A percentile compares a stretch with the other conserved stretches of the same genome.
Conservation (phyloP, 202 grass and related monocot genomes). For the Schoenoplectus tabernaemontani region DNA sequence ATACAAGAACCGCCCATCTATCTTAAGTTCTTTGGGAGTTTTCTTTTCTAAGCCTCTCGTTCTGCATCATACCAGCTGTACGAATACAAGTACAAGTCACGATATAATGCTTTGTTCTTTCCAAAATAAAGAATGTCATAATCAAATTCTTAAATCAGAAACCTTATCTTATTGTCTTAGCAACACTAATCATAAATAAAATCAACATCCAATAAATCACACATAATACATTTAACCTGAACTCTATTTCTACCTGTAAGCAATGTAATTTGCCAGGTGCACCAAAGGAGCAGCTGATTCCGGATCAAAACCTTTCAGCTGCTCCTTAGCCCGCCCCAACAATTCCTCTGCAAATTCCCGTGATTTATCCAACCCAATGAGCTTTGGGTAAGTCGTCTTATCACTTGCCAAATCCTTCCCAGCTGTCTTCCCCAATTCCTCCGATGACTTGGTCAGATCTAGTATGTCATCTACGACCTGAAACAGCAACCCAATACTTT, state of each 20-base stretch:
- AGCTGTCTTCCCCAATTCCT: slow-evolving; percentile 80
- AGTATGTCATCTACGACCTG: slow-evolving; percentile 96
- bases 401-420: slow-evolving; percentile 84
- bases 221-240: neutral
- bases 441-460: slow-evolving; percentile 73
- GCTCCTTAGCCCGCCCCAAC: slow-evolving; percentile 45
- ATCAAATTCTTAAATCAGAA: neutral
- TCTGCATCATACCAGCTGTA: neutral
- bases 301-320: slow-evolving; percentile 51
- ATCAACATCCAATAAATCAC: neutral
- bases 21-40: no score
- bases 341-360: slow-evolving; percentile 56
- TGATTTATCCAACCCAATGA: slow-evolving; percentile 66
- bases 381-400: slow-evolving; percentile 83
- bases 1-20: no score
- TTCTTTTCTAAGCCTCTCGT: neutral
- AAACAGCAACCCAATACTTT: slow-evolving; percentile 76
- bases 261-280: slow-evolving; percentile 82
- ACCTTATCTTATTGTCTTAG: slow-evolving; percentile 1
- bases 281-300: slow-evolving; percentile 63
- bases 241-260: slow-evolving; percentile 60
- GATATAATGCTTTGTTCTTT: neutral
- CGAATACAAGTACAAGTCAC: neutral
- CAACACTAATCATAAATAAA: neutral
- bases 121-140: neutral